Evolutionary conservation across 139 green algal genomes (phyloP), one percentile per base, ranked within the genome.

Genomic region (Astrephomene gubernaculifera): DNA sequence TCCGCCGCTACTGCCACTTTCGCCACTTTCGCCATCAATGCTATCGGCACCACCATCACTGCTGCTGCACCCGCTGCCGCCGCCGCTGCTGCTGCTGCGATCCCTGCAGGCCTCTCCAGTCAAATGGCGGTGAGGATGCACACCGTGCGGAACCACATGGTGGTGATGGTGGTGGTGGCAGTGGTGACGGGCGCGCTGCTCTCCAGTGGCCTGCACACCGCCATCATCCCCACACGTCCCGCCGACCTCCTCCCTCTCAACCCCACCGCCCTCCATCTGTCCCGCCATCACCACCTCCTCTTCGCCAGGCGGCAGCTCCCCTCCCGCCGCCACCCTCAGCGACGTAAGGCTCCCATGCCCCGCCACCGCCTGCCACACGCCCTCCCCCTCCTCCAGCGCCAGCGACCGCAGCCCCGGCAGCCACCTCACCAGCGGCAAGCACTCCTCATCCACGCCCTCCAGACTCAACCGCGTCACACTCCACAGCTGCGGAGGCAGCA

Each of bases 351-450:
- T 1, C 7, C 19, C 8, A 57, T 82, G 75, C 7, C 36, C 75
- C 17, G 75, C 75, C 57, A 71, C 75, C 25, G 75, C 75, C n/a
- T 24, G 19, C 75, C 75, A 82, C 75, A 71, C 31, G 38, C 57
- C 75, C 21, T 70, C 53, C 7, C 75, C 75, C 12, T 82, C 75
- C 24, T 82, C 44, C 57, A 82, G 41, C 38, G 35, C 54, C 57
- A 82, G 75, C 24, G 57, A 49, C 24, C 38, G 35, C 35, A 82
- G 75, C 49, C 57, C 38, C 36, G 75, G 75, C 54, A 82, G 36
- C 75, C 75, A 82, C 10, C 27, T 38, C 36, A 57, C 75, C 75
- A 71, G 57, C 38, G 75, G 75, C 75, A 43, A 27, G 41, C 75
- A 82, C 2, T 60, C 75, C 75, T 57, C 57, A 10, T 61, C 60